phyloP scores from a whole-genome alignment of 192 early-diverging fungal species.

The Mortierella hygrophila region DNA sequence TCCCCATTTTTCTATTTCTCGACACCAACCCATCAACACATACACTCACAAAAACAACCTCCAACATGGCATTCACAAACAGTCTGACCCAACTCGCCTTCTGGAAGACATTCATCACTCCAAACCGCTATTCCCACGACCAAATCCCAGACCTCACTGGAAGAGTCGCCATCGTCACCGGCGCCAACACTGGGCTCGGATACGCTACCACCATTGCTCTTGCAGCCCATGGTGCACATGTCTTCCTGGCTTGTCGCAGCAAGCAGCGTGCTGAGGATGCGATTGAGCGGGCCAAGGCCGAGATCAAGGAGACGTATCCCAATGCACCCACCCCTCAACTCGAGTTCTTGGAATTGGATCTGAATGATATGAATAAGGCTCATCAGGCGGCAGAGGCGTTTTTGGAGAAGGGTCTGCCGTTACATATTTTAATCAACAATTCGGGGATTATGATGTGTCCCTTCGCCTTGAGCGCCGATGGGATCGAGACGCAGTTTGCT shows the following conservation, averaged over 20 bases:
- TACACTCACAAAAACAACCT: not conserved
- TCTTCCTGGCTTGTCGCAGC: constrained; percentile 29
- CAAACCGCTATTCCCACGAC: constrained; percentile 20
- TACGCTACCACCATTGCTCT: constrained; percentile 33
- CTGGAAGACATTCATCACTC: constrained; percentile 16
- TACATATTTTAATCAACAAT: constrained; percentile 61
- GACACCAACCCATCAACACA: too few relatives aligned
- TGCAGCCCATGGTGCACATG: constrained; percentile 35
- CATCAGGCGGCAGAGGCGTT: constrained; percentile 44
- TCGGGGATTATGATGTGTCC: constrained; percentile 41
- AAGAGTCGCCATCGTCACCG: constrained; percentile 64
- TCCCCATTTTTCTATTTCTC: not conserved
- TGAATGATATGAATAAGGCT: constrained; percentile 23
- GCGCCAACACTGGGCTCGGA: constrained; percentile 58
- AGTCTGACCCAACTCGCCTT: not conserved
- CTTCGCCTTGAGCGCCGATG: constrained; percentile 35
- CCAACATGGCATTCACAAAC: not conserved
- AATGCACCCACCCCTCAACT: not conserved
- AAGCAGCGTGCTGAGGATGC: constrained; percentile 8
- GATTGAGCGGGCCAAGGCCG: constrained; percentile 20
- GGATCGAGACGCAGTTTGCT: constrained; percentile 58
- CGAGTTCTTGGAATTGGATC: constrained; percentile 47
- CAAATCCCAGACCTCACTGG: constrained; percentile 53
- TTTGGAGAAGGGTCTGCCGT: constrained; percentile 31
- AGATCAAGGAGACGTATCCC: constrained; percentile 24